Evolutionary conservation across 2,329 filamentous ascomycete species (phyloP).

Genomic region (Pseudogymnoascus sp.): DNA sequence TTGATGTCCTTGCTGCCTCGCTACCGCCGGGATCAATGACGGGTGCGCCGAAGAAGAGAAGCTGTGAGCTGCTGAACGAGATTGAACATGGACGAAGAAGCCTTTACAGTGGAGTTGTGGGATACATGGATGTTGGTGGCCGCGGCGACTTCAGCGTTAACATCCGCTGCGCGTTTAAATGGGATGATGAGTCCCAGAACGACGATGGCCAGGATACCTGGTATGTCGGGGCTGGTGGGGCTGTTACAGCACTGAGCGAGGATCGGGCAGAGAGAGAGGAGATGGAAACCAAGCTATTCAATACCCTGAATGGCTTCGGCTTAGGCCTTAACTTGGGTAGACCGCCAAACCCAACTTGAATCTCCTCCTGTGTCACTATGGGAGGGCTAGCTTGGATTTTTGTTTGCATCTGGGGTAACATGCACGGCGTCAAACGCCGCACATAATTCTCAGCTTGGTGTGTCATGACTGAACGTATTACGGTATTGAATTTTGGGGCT

Average conservation of each 20-base stretch:
- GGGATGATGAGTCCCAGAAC: slow-evolving; percentile 47
- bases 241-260: slow-evolving; percentile 77
- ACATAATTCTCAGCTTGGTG: background rate
- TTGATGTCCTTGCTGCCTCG: slow-evolving; percentile 67
- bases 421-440: background rate
- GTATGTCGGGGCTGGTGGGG: slow-evolving; percentile 83
- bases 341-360: background rate
- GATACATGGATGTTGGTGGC: slow-evolving; percentile 80
- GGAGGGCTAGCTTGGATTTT: background rate
- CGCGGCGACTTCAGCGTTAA: slow-evolving; percentile 85
- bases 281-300: slow-evolving; percentile 63
- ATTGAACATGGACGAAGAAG: slow-evolving; percentile 61
- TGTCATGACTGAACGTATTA: background rate
- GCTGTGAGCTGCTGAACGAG: slow-evolving; percentile 67
- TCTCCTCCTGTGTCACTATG: background rate
- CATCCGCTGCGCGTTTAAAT: slow-evolving; percentile 72
- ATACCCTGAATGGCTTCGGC: slow-evolving; percentile 18
- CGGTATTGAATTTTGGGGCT: background rate
- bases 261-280: slow-evolving; percentile 77
- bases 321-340: background rate
- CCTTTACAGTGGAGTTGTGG: slow-evolving; percentile 80
- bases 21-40: slow-evolving; percentile 94
- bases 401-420: background rate
- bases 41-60: slow-evolving; percentile 87
- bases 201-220: slow-evolving; percentile 38